Evolutionary conservation across 805 yeast species (phyloP).

Genomic region (Komagataella kurtzmanii): DNA sequence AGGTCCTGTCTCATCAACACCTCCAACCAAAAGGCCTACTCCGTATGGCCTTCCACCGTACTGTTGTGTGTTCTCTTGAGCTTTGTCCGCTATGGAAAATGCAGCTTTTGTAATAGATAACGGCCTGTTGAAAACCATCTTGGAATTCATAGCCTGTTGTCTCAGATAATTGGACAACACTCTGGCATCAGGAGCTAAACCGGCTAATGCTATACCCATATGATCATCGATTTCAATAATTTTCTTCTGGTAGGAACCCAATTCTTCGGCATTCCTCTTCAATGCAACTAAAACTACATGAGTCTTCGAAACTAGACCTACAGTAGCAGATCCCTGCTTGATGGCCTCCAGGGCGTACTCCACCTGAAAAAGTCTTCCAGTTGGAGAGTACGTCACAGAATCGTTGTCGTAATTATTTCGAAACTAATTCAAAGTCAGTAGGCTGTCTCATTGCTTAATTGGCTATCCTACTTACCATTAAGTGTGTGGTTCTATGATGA

Average conservation of each 20-base stretch:
- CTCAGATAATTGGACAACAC: conserved; percentile 81
- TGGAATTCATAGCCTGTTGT: conserved; percentile 82
- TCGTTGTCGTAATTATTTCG: conserved; percentile 98
- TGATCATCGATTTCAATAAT: conserved; percentile 86
- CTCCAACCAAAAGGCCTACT: conserved; percentile 84
- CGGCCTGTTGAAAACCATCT: conserved; percentile 76
- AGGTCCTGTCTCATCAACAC: conserved; percentile 88
- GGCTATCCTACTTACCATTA: background rate
- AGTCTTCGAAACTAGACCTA: conserved; percentile 76
- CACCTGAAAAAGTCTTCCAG: conserved; percentile 82
- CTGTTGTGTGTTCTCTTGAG: conserved; percentile 91
- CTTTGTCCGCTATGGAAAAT: conserved; percentile 82
- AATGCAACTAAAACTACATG: conserved; percentile 89
- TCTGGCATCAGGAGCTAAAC: conserved; percentile 96
- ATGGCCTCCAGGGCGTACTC: conserved; percentile 92
- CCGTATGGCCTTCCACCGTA: conserved; percentile 98
- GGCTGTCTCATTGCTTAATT: background rate
- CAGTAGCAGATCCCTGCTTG: conserved; percentile 96
- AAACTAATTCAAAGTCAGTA: conserved; percentile 31
- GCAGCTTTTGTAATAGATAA: conserved; percentile 77
- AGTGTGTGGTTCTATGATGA: background rate
- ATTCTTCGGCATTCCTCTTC: conserved; percentile 93
- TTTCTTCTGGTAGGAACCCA: conserved; percentile 94
- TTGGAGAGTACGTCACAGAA: conserved; percentile 93
- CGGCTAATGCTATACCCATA: conserved; percentile 91